These are phyloP conservation scores for Ceratocystis ficicola DNA, from an alignment of 2,329 filamentous ascomycete genomes.

Conservation along the genomic window DNA sequence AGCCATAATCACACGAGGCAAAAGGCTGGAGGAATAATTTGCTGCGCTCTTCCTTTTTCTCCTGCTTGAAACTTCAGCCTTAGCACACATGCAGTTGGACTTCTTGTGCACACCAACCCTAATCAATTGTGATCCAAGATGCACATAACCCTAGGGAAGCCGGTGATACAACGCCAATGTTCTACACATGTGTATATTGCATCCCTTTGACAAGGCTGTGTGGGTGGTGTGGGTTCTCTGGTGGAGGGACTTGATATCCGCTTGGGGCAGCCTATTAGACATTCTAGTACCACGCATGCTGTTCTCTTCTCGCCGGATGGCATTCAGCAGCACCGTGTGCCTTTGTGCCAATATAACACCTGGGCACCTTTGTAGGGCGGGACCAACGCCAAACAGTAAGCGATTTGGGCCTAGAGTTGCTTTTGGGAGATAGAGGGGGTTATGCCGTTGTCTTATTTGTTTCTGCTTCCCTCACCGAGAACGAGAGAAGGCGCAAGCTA, in stretches of 20 bases:
- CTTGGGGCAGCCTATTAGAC: not conserved
- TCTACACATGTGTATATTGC: not conserved
- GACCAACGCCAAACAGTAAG: not conserved
- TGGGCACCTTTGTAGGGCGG: not conserved
- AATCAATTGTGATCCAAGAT: not conserved
- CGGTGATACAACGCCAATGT: not conserved
- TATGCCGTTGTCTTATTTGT: not conserved
- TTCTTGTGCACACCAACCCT: not conserved
- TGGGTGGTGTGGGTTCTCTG: not conserved
- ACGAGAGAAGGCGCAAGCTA: slow-evolving; percentile 1
- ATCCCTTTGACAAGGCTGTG: not conserved
- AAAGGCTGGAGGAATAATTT: not conserved
- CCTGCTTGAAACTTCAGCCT: not conserved
- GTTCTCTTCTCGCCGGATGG: not conserved
- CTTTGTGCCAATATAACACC: not conserved
- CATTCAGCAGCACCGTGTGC: not conserved
- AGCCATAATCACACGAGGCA: not conserved
- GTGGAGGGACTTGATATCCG: not conserved
- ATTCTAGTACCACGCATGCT: not conserved
- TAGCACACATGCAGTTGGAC: not conserved
- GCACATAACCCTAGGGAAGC: not conserved
- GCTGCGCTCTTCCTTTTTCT: not conserved
- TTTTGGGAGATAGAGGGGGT: not conserved
- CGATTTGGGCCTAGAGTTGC: not conserved
- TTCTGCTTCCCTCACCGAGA: not conserved